A percentile compares a stretch with the other conserved stretches of the same genome.
Conservation (phyloP, 2,329 filamentous ascomycete species). For the Alternaria sp. region DNA sequence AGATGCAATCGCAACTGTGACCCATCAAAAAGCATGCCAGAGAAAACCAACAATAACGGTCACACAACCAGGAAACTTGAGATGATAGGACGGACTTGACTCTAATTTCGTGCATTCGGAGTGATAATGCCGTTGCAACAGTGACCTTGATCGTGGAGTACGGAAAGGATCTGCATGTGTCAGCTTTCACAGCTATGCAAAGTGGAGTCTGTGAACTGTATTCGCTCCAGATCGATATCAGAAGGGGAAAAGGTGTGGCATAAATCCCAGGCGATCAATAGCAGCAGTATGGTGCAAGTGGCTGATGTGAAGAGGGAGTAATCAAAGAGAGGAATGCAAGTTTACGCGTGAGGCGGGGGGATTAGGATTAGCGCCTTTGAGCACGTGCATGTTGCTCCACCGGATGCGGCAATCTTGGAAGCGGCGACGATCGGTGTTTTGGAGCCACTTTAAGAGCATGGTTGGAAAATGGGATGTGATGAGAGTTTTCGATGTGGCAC, state of each 20-base stretch:
- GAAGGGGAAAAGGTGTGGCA: not conserved
- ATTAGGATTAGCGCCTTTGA: not conserved
- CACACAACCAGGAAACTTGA: not conserved
- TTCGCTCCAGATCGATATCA: not conserved
- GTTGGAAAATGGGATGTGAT: no score
- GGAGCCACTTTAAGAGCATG: no score
- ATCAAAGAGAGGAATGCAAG: not conserved
- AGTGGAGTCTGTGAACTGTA: not conserved
- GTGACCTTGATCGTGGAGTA: not conserved
- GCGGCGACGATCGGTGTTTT: no score
- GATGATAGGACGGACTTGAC: conserved; percentile 4
- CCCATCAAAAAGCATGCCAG: not conserved
- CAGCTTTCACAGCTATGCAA: conserved; percentile 2
- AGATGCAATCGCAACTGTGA: not conserved
- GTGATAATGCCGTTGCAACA: conserved; percentile 32
- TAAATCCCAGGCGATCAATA: not conserved
- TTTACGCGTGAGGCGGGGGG: conserved; percentile 3
- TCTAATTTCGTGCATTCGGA: conserved; percentile 12
- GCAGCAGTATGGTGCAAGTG: not conserved
- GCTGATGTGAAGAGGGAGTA: not conserved
- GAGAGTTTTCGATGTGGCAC: no score
- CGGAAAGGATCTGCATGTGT: conserved; percentile 9
- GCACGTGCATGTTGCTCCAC: no score
- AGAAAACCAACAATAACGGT: not conserved
- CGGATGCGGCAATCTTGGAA: no score